phyloP scores from a whole-genome alignment of 2,329 filamentous ascomycete species.

The Aspergillus flavus region DNA sequence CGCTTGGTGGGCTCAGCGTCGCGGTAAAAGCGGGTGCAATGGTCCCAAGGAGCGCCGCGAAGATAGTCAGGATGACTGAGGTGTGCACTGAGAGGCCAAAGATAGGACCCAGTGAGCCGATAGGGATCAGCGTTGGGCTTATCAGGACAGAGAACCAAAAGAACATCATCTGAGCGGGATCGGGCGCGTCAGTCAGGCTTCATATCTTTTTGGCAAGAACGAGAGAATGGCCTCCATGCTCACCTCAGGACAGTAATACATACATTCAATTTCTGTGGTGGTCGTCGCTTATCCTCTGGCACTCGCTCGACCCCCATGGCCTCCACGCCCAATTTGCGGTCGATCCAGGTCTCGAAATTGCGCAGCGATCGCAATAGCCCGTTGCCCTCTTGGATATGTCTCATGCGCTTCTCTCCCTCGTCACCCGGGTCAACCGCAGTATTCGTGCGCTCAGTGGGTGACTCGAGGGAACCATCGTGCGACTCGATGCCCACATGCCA shows the following conservation, averaged over 20 bases:
- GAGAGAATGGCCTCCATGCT: background rate
- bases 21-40: slow-evolving; percentile 19
- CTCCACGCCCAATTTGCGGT: slow-evolving; percentile 5
- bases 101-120: slow-evolving; percentile 29
- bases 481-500: slow-evolving; percentile 3
- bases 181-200: background rate
- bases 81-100: slow-evolving; percentile 28
- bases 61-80: slow-evolving; percentile 27
- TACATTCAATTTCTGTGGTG: slow-evolving; percentile 6
- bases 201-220: background rate
- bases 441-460: background rate
- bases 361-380: slow-evolving; percentile 1
- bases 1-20: slow-evolving; percentile 20
- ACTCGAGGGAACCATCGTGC: background rate
- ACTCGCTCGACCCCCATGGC: slow-evolving; percentile 8
- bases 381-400: background rate
- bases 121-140: slow-evolving; percentile 18
- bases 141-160: slow-evolving; percentile 27
- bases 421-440: background rate
- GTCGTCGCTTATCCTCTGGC: background rate
- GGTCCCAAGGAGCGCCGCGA: slow-evolving; percentile 27
- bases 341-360: slow-evolving; percentile 7
- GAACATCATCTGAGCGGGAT: slow-evolving; percentile 19
- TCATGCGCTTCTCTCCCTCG: background rate
- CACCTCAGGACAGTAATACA: background rate